Evolutionary conservation across 345 rosid genomes (phyloP).

Genomic region (Stellera chamaejasme): DNA sequence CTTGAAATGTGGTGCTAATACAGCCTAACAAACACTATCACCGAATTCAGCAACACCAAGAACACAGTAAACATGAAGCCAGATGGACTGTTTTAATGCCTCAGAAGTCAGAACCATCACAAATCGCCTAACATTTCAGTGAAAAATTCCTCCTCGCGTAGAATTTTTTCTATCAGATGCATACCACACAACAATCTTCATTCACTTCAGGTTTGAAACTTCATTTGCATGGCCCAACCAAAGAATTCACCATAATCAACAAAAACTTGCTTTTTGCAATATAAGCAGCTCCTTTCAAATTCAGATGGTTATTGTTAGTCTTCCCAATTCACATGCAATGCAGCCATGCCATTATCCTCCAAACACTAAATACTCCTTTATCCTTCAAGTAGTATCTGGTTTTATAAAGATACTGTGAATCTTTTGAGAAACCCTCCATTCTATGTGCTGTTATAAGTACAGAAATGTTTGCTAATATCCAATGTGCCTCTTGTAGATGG

Average conservation of each 20-base stretch:
- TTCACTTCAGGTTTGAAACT: neutral
- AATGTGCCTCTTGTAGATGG: slow-evolving; percentile 25
- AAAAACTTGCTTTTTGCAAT: neutral
- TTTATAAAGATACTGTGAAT: slow-evolving; percentile 16
- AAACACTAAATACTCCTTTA: slow-evolving; percentile 12
- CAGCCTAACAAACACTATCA: too few species aligned
- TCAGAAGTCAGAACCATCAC: slow-evolving; percentile 11
- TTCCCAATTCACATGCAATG: too few species aligned
- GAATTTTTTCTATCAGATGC: neutral
- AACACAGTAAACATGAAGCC: too few species aligned
- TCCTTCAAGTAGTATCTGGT: slow-evolving; percentile 19
- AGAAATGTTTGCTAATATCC: slow-evolving; percentile 20
- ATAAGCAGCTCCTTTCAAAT: too few species aligned
- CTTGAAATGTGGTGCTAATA: too few species aligned
- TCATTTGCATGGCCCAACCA: neutral
- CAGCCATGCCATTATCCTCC: neutral
- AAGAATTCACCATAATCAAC: slow-evolving; percentile 3
- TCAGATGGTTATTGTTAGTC: too few species aligned
- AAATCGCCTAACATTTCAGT: neutral
- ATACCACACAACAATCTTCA: too few species aligned
- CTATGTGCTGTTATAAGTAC: slow-evolving; percentile 17
- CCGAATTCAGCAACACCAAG: too few species aligned
- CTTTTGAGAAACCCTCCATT: slow-evolving; percentile 14
- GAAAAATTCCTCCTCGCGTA: neutral
- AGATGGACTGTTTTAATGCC: neutral